A percentile compares a stretch with the other conserved stretches of the same genome.
These are phyloP conservation scores for Myxozyma neglecta DNA, from an alignment of 805 yeast genomes.

Conservation along the genomic window DNA sequence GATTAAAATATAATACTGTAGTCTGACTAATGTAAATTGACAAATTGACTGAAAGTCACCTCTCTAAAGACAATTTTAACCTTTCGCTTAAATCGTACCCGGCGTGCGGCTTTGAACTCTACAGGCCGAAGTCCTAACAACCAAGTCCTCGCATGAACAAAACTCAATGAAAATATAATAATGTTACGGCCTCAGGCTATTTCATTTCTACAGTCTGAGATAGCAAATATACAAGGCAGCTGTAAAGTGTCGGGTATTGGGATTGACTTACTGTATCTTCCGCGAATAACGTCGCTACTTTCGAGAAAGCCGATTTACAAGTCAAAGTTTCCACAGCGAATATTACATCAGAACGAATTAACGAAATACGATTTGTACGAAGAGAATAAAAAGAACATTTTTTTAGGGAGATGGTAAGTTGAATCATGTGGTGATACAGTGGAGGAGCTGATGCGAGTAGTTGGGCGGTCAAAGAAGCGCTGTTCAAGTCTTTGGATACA, in stretches of 20 bases:
- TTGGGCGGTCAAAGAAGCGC: constrained; percentile 32
- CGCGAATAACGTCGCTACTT: constrained; percentile 16
- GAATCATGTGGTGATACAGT: not conserved
- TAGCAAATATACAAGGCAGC: not conserved
- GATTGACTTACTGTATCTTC: constrained; percentile 19
- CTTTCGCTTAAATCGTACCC: no score
- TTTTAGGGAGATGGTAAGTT: constrained; percentile 27
- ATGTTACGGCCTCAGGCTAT: not conserved
- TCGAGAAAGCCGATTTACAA: constrained; percentile 9
- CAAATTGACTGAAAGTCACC: no score
- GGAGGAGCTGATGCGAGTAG: constrained; percentile 7
- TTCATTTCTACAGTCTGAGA: not conserved
- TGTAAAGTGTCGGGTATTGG: constrained; percentile 14
- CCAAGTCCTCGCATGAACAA: no score
- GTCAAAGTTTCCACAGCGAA: constrained; percentile 13
- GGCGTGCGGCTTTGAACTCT: no score
- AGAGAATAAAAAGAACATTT: not conserved
- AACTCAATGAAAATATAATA: not conserved
- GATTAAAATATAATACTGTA: no score
- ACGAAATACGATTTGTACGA: not conserved
- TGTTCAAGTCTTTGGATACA: constrained; percentile 26
- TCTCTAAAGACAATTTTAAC: no score
- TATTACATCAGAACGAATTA: constrained; percentile 12
- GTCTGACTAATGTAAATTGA: no score
- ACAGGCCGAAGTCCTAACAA: no score